Conservation (phyloP, 2,329 filamentous ascomycete species). For the Stylonectria norvegica region DNA sequence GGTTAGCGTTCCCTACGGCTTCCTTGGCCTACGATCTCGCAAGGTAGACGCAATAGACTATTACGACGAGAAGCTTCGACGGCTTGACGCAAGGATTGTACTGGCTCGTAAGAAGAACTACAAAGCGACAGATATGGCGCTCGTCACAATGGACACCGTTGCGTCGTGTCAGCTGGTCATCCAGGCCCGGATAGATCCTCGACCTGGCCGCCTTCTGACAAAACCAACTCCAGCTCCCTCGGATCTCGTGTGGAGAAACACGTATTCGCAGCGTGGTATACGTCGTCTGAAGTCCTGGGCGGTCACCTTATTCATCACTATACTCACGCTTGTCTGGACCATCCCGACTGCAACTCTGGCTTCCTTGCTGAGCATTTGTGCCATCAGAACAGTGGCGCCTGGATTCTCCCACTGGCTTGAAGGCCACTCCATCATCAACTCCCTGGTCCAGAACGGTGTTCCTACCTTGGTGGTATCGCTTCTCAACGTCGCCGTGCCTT, state of each 20-base stretch:
- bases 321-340: slow-evolving; percentile 87
- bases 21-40: slow-evolving; percentile 66
- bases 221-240: slow-evolving; percentile 83
- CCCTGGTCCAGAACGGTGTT: slow-evolving; percentile 80
- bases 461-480: slow-evolving; percentile 83
- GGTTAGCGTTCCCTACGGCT: slow-evolving; percentile 74
- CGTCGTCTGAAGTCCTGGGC: slow-evolving; percentile 78
- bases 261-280: slow-evolving; percentile 71
- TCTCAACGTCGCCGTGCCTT: slow-evolving; percentile 85
- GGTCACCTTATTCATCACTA: slow-evolving; percentile 76
- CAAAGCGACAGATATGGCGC: slow-evolving; percentile 75
- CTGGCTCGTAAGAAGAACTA: slow-evolving; percentile 72
- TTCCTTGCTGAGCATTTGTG: slow-evolving; percentile 74
- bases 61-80: slow-evolving; percentile 80
- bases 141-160: slow-evolving; percentile 96
- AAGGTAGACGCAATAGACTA: slow-evolving; percentile 91
- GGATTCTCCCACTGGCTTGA: slow-evolving; percentile 64
- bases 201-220: slow-evolving; percentile 79
- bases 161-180: slow-evolving; percentile 92
- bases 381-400: slow-evolving; percentile 71
- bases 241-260: slow-evolving; percentile 95
- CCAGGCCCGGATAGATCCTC: slow-evolving; percentile 88
- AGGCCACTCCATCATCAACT: slow-evolving; percentile 65
- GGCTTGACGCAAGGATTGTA: slow-evolving; percentile 71
- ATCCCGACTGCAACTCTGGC: slow-evolving; percentile 77